Conservation (phyloP, 2,329 filamentous ascomycete species). For the Penicillium psychrosexuale region DNA sequence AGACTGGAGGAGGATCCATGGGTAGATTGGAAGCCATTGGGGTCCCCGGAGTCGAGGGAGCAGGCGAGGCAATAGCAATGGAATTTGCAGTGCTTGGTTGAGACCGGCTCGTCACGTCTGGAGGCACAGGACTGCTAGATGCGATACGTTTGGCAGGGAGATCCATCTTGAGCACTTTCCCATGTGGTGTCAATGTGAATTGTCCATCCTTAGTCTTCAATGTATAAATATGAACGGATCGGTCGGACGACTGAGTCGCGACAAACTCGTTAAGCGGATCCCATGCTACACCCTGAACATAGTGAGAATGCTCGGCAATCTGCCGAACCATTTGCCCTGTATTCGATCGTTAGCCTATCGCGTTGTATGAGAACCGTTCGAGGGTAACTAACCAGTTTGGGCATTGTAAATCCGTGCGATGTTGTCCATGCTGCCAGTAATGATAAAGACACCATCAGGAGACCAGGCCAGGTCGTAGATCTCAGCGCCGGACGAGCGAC, state of each 20-base stretch:
- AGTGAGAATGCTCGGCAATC: slow-evolving; percentile 96
- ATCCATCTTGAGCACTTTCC: slow-evolving; percentile 86
- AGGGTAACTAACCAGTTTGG: slow-evolving; percentile 66
- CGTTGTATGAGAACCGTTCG: neutral
- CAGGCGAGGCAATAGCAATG: slow-evolving; percentile 71
- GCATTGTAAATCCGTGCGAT: slow-evolving; percentile 96
- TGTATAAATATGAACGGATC: slow-evolving; percentile 96
- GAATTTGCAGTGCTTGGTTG: slow-evolving; percentile 36
- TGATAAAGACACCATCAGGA: slow-evolving; percentile 93
- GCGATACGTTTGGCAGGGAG: slow-evolving; percentile 87
- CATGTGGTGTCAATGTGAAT: slow-evolving; percentile 75
- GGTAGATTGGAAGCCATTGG: slow-evolving; percentile 84
- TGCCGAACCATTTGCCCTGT: slow-evolving; percentile 72
- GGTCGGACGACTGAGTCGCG: slow-evolving; percentile 95
- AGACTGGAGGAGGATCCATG: slow-evolving; percentile 93
- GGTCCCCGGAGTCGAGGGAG: slow-evolving; percentile 87
- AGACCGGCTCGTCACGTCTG: slow-evolving; percentile 58
- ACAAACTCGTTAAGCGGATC: slow-evolving; percentile 98
- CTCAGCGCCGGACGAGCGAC: slow-evolving; percentile 86
- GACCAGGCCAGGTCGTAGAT: slow-evolving; percentile 99
- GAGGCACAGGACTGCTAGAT: slow-evolving; percentile 86
- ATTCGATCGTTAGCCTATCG: slow-evolving; percentile 20
- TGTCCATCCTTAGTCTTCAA: slow-evolving; percentile 95
- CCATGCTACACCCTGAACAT: slow-evolving; percentile 97
- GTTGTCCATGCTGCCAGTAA: slow-evolving; percentile 99